These are phyloP conservation scores for Tylopilus sp. DNA, from an alignment of 768 basidiomycete species.

Conservation along the genomic window DNA sequence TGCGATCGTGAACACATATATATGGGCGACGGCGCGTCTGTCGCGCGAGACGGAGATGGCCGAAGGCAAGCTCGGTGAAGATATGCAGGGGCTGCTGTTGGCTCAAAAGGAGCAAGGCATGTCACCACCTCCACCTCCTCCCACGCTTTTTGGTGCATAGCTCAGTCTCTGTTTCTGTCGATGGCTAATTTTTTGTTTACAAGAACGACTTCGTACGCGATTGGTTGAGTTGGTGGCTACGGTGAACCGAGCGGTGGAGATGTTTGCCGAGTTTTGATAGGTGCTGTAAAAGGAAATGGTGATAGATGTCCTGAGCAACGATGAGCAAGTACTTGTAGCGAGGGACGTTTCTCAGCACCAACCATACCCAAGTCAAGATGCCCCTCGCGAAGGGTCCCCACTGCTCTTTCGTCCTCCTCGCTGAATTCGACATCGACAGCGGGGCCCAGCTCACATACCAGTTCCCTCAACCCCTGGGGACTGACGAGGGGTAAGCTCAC, in stretches of 20 bases:
- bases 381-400: constrained; percentile 59
- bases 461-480: constrained; percentile 91
- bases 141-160: constrained; percentile 22
- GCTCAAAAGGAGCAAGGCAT: constrained; percentile 33
- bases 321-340: background rate
- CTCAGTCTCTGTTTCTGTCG: background rate
- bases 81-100: constrained; percentile 17
- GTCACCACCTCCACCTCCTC: constrained; percentile 24
- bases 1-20: constrained; percentile 11
- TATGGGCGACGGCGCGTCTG: constrained; percentile 28
- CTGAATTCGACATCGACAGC: constrained; percentile 97
- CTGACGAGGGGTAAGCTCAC: constrained; percentile 93
- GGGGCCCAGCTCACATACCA: constrained; percentile 94
- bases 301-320: constrained; percentile 6
- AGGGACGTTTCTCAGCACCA: constrained; percentile 9
- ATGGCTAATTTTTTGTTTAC: constrained; percentile 14
- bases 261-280: constrained; percentile 18
- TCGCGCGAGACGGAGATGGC: constrained; percentile 14
- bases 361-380: constrained; percentile 36
- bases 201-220: constrained; percentile 23
- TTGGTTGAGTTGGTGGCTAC: constrained; percentile 26
- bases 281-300: constrained; percentile 28
- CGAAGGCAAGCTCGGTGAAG: constrained; percentile 11
- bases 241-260: constrained; percentile 25
- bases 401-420: constrained; percentile 90